Evolutionary conservation across 352 stramenopile genomes (phyloP).

Genomic region (Pythium phragmiticola): DNA sequence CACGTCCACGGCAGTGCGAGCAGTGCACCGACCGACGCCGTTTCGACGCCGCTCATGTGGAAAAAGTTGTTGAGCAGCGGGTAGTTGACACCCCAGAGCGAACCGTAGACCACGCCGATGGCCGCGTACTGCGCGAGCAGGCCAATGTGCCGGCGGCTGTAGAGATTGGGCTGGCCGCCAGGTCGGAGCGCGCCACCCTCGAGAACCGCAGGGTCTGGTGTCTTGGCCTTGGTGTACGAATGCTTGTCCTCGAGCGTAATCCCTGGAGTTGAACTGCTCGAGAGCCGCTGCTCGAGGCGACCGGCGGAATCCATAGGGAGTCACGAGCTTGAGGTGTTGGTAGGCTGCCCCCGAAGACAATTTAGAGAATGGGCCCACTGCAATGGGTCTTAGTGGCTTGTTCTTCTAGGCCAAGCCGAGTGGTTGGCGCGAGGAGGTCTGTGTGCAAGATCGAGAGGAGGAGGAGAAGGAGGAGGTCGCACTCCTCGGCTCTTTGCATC

Average conservation of each 20-base stretch:
- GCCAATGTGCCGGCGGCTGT: slow-evolving; percentile 31
- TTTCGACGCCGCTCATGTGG: slow-evolving; percentile 32
- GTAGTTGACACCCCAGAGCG: slow-evolving; percentile 28
- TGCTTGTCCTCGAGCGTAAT: slow-evolving; percentile 12
- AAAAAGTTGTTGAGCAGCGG: slow-evolving; percentile 45
- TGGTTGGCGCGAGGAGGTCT: too few relatives aligned
- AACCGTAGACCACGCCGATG: slow-evolving; percentile 30
- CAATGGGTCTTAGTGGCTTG: too few relatives aligned
- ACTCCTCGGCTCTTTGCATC: too few relatives aligned
- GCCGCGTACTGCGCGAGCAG: slow-evolving; percentile 34
- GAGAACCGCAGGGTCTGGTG: slow-evolving; percentile 28
- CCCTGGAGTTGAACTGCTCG: slow-evolving; percentile 14
- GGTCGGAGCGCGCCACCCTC: slow-evolving; percentile 30
- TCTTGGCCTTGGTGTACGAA: slow-evolving; percentile 27
- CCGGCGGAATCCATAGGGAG: slow-evolving; percentile 24
- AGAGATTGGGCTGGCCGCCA: slow-evolving; percentile 34
- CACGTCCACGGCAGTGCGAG: slow-evolving; percentile 52
- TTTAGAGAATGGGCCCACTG: too few relatives aligned
- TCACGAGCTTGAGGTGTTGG: neutral
- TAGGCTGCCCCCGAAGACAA: neutral
- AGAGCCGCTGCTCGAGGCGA: slow-evolving; percentile 35
- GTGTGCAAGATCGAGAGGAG: too few relatives aligned
- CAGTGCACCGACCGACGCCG: slow-evolving; percentile 29
- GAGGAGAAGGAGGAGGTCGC: too few relatives aligned
- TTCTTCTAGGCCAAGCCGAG: too few relatives aligned